Base-by-base conservation (phyloP, 129 eudicot species). In the Lonicera japonica region DNA sequence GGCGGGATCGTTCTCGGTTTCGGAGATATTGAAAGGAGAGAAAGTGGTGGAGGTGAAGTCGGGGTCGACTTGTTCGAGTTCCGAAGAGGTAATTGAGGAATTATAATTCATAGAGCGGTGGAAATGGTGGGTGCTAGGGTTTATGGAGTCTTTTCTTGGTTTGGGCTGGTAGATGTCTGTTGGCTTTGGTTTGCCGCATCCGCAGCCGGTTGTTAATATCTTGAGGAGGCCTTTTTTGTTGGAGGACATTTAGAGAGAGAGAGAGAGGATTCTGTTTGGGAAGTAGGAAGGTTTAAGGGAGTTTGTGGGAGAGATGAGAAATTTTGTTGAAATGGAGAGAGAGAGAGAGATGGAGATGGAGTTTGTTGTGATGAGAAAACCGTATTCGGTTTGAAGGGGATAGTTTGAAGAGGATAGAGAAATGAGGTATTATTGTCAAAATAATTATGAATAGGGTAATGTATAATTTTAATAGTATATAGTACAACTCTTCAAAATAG, bases 181-280 rank as follows among this genome's bases (percentile, higher is more conserved):
- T 50, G 65, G 80, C 12, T 83, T 53, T 69, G 75, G 60, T 39
- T 90, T 86, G 71, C 91, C 72, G 70, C 81, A 58, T 65, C 91
- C 76, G 76, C 97, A 90, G 67, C 97, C 95, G 43, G 83, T 86
- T 40, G 84, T 66, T 56, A 78, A 65, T 60, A 73, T 78, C 78
- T 57, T 80, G 58, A 80, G 80, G 4, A 43, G 29, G 66, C 71
- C 67, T 65, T 74, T 83, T 73, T 75, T 78, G 69, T 51, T 45
- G 50, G 76, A 73, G 16, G 95, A 81, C 95, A 87, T 87, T 59
- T 65, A 56, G 57, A 46, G 65, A 19, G 52, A 57, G 58, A 43
- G 12, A n/a, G 41, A 59, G 51, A 24, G 59, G 24, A 25, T 43
- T 43, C 2, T 10, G 23, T 19, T 7, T 1, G 58, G 24, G 25